Conservation (phyloP, 345 rosid species). For the Salix viminalis region DNA sequence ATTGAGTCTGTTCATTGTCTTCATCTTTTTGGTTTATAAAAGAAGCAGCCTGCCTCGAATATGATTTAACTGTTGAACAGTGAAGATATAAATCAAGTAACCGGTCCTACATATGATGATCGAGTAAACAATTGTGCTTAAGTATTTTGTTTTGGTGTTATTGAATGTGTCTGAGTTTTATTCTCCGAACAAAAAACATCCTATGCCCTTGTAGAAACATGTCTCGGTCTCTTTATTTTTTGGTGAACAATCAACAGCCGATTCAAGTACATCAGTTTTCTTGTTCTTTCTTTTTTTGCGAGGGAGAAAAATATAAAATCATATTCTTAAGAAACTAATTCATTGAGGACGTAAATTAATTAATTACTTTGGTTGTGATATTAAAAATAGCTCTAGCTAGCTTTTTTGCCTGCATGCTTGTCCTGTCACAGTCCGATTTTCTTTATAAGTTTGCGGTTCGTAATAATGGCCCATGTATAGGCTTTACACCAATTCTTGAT, state of each 20-base stretch:
- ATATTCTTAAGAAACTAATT: not conserved
- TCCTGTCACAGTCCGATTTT: not conserved
- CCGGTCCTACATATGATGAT: slow-evolving; percentile 5
- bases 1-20: slow-evolving; percentile 27
- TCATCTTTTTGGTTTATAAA: not conserved
- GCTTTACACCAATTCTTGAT: not conserved
- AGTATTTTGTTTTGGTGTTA: slow-evolving; percentile 2
- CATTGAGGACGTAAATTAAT: not conserved
- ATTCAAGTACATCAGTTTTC: not conserved
- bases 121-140: not conserved
- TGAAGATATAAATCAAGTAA: not conserved
- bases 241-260: not conserved
- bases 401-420: not conserved
- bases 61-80: not conserved
- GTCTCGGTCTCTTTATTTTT: not conserved
- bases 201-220: slow-evolving; percentile 12
- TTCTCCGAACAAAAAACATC: slow-evolving; percentile 7
- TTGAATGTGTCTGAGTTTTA: slow-evolving; percentile 1
- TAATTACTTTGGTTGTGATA: not conserved
- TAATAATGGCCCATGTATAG: not conserved
- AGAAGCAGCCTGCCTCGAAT: slow-evolving; percentile 4
- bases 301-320: no score
- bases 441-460: not conserved
- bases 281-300: not conserved
- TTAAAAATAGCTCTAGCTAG: not conserved